These are phyloP conservation scores for Cucumis sativus DNA, from an alignment of 306 rosid genomes.

Conservation along the genomic window Cucumber_9930_V3 NC_026661.2:16979001-16979500, in stretches of 20 bases:
- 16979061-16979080: too few relatives aligned
- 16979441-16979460: background rate
- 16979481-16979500: background rate
- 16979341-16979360: background rate
- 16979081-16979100: too few relatives aligned
- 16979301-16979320: background rate
- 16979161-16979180: background rate
- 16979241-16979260: background rate
- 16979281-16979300: background rate
- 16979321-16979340: background rate
- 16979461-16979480: background rate
- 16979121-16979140: too few relatives aligned
- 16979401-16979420: background rate
- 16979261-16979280: background rate
- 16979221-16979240: background rate
- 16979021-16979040: too few relatives aligned
- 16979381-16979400: background rate
- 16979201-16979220: background rate
- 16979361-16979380: too few relatives aligned
- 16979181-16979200: background rate
- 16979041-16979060: too few relatives aligned
- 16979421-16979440: background rate
- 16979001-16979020: too few relatives aligned
- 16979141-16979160: background rate
- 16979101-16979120: background rate